phyloP scores from a whole-genome alignment of 345 rosid species.

The Clarkia xantiana region DNA sequence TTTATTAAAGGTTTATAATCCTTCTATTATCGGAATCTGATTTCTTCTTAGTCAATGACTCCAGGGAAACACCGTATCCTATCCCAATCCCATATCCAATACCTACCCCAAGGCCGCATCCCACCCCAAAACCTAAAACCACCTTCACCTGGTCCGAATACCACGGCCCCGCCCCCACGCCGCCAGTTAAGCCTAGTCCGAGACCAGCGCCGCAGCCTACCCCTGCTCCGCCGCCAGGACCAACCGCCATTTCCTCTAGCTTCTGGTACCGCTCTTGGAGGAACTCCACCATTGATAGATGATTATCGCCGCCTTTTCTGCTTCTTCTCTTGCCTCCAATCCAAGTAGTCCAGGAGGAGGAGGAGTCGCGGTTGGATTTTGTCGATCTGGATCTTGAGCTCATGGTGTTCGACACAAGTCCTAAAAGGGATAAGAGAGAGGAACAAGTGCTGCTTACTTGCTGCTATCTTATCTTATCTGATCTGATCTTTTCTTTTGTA shows the following conservation, averaged over 20 bases:
- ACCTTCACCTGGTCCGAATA: slow-evolving; percentile 22
- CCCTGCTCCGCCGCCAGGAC: slow-evolving; percentile 33
- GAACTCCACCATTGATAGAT: slow-evolving; percentile 23
- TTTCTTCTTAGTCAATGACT: slow-evolving; percentile 5
- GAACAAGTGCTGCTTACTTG: too few species aligned
- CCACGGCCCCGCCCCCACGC: slow-evolving; percentile 26
- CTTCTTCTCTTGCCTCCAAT: neutral
- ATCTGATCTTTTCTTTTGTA: too few species aligned
- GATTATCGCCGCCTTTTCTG: slow-evolving; percentile 11
- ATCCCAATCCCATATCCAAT: slow-evolving; percentile 35
- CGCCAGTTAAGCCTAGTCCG: slow-evolving; percentile 32
- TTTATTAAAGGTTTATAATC: slow-evolving; percentile 7
- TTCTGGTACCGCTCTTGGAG: slow-evolving; percentile 17
- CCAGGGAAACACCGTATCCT: slow-evolving; percentile 22
- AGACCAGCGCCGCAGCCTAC: slow-evolving; percentile 34
- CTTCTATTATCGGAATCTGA: slow-evolving; percentile 8
- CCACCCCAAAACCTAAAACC: slow-evolving; percentile 28
- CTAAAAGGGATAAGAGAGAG: slow-evolving; percentile 1
- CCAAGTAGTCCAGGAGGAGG: slow-evolving; percentile 20
- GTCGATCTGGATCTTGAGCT: slow-evolving; percentile 10
- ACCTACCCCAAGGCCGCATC: slow-evolving; percentile 35
- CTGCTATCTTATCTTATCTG: too few species aligned
- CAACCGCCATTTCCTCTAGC: slow-evolving; percentile 16
- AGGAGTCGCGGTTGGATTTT: slow-evolving; percentile 4
- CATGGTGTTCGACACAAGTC: slow-evolving; percentile 9